Evolutionary conservation across 2,329 filamentous ascomycete species (phyloP).

Genomic region (Bisporella sp.): DNA sequence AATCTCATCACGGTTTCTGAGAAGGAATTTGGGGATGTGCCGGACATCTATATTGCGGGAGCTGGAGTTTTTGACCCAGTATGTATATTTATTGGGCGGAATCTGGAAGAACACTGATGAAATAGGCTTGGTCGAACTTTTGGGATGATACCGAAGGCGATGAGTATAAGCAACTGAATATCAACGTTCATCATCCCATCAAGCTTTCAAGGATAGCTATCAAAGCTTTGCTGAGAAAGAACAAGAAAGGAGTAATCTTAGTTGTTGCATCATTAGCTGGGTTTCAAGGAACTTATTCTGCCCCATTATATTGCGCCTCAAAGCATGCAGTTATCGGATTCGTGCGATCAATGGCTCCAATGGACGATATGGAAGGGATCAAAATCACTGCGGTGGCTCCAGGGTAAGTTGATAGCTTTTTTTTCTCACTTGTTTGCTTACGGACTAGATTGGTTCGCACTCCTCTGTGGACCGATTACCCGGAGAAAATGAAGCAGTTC

Average conservation of each 20-base stretch:
- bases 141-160: slow-evolving; percentile 30
- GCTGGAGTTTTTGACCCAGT: slow-evolving; percentile 34
- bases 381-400: slow-evolving; percentile 29
- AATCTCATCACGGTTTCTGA: slow-evolving; percentile 19
- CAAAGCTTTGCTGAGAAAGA: slow-evolving; percentile 20
- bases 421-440: neutral
- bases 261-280: slow-evolving; percentile 29
- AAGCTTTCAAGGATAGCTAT: slow-evolving; percentile 34
- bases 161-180: slow-evolving; percentile 24
- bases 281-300: slow-evolving; percentile 21
- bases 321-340: slow-evolving; percentile 35
- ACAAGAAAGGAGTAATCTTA: slow-evolving; percentile 31
- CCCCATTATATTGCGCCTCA: slow-evolving; percentile 29
- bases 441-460: slow-evolving; percentile 8
- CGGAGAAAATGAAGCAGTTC: slow-evolving; percentile 7
- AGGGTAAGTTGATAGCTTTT: slow-evolving; percentile 14
- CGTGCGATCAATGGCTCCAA: slow-evolving; percentile 27
- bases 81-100: slow-evolving; percentile 1
- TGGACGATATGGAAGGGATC: slow-evolving; percentile 27
- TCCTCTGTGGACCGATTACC: slow-evolving; percentile 11
- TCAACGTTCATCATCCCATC: slow-evolving; percentile 32
- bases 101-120: neutral
- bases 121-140: slow-evolving; percentile 26
- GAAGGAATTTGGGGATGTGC: slow-evolving; percentile 25
- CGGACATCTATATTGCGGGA: slow-evolving; percentile 31